These are phyloP conservation scores for Diutina rugosa DNA, from an alignment of 1,139 yeast genomes.

Conservation along the genomic window DNA sequence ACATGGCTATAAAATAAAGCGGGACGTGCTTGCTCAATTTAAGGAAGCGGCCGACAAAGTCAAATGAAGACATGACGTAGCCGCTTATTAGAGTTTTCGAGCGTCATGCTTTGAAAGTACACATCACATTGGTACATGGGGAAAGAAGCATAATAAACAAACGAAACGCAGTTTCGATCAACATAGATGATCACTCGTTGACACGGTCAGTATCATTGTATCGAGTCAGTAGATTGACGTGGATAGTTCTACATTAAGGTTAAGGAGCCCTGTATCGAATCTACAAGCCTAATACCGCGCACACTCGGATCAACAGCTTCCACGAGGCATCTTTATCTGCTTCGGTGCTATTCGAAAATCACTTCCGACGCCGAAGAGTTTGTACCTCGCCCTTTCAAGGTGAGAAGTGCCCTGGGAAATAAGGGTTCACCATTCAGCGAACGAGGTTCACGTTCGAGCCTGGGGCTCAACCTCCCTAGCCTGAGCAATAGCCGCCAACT, in stretches of 20 bases:
- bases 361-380: neutral
- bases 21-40: slow-evolving; percentile 46
- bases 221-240: no score
- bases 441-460: neutral
- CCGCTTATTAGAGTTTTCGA: no score
- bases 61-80: neutral
- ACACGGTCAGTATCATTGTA: no score
- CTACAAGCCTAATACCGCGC: neutral
- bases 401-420: neutral
- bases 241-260: neutral
- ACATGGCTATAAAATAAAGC: slow-evolving; percentile 65
- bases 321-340: neutral
- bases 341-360: neutral
- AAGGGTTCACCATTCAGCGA: neutral
- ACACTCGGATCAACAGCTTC: neutral
- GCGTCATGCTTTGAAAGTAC: no score
- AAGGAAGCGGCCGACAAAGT: slow-evolving; percentile 5
- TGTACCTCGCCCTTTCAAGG: slow-evolving; percentile 2
- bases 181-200: no score
- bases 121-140: no score
- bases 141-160: no score
- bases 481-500: neutral
- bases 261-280: neutral
- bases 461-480: neutral
- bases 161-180: no score